Percentiles rank a stretch among this genome's conserved stretches.
These are phyloP conservation scores for Amanita inopinata DNA, from an alignment of 768 basidiomycete species.

Conservation along the genomic window DNA sequence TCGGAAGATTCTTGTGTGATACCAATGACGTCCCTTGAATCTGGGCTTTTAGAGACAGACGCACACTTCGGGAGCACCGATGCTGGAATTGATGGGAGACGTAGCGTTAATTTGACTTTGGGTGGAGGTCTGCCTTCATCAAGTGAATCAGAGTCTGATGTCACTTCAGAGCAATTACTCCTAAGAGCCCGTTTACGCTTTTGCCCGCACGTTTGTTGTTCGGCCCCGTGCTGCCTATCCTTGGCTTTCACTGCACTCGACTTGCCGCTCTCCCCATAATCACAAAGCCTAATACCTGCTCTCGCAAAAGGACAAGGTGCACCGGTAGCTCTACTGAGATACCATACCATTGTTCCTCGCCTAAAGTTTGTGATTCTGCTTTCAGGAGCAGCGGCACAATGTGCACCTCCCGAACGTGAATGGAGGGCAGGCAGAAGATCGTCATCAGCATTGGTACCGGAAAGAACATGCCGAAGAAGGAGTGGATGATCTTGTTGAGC, in stretches of 20 bases:
- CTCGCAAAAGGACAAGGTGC: conserved; percentile 67
- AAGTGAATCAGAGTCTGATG: conserved; percentile 23
- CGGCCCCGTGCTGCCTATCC: conserved; percentile 18
- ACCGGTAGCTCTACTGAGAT: conserved; percentile 66
- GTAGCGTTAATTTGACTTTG: conserved; percentile 64
- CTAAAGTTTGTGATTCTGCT: conserved; percentile 62
- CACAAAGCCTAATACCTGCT: conserved; percentile 62
- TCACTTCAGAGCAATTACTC: conserved; percentile 22
- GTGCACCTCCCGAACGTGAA: conserved; percentile 62
- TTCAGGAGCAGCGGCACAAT: conserved; percentile 28
- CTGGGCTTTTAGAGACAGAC: conserved; percentile 12
- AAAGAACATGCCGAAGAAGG: conserved; percentile 60
- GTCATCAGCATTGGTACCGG: conserved; percentile 65
- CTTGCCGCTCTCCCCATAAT: conserved; percentile 49
- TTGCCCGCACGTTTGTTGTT: conserved; percentile 23
- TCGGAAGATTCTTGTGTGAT: conserved; percentile 27
- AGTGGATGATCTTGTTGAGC: conserved; percentile 63
- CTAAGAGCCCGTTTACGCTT: conserved; percentile 36
- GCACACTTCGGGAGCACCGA: background rate
- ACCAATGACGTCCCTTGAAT: conserved; percentile 30
- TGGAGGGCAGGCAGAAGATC: conserved; percentile 62
- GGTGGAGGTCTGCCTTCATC: conserved; percentile 38
- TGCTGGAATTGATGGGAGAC: conserved; percentile 40
- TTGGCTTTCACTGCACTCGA: conserved; percentile 20
- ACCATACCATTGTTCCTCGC: conserved; percentile 75